Percentiles rank a stretch among this genome's conserved stretches.
phyloP scores from a whole-genome alignment of 2,329 filamentous ascomycete genomes.

The Ustilaginoidea virens region DNA sequence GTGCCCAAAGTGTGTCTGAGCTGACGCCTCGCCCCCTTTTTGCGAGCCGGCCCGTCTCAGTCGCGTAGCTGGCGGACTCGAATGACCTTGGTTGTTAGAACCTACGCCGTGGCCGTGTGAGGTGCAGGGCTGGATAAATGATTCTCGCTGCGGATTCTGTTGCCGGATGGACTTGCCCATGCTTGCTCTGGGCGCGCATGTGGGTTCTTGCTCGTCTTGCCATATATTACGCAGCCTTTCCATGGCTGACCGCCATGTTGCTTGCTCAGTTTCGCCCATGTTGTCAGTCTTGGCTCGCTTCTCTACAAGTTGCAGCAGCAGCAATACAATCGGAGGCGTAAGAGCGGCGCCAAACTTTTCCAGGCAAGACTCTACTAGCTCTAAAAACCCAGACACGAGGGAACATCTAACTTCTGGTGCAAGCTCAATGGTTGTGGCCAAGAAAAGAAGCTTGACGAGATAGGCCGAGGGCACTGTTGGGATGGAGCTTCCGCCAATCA shows the following conservation, averaged over 20 bases:
- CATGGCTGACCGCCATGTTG: slow-evolving; percentile 15
- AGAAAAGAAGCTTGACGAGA: slow-evolving; percentile 21
- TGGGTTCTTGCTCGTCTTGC: background rate
- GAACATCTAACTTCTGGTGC: slow-evolving; percentile 17
- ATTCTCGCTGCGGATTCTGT: background rate
- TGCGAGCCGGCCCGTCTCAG: too few relatives aligned
- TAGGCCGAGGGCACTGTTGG: slow-evolving; percentile 20
- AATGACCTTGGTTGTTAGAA: too few relatives aligned
- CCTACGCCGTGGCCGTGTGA: too few relatives aligned
- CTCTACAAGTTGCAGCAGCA: slow-evolving; percentile 20
- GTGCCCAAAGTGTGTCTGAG: slow-evolving; percentile 1
- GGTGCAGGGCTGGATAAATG: too few relatives aligned
- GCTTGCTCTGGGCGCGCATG: slow-evolving; percentile 9
- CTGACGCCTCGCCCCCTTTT: too few relatives aligned
- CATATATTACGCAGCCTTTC: slow-evolving; percentile 10
- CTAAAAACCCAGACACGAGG: slow-evolving; percentile 20
- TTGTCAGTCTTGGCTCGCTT: slow-evolving; percentile 12
- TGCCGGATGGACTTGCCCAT: background rate
- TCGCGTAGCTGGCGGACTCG: too few relatives aligned
- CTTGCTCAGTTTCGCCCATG: slow-evolving; percentile 18
- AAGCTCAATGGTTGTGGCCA: slow-evolving; percentile 20
- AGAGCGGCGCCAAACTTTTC: slow-evolving; percentile 17
- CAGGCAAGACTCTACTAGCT: slow-evolving; percentile 18
- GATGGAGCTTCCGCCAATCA: slow-evolving; percentile 18
- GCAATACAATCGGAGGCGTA: slow-evolving; percentile 17